Evolutionary conservation across 805 yeast genomes (phyloP), one percentile per base, ranked within the genome.

Genomic region (Grigorovia jiainica): DNA sequence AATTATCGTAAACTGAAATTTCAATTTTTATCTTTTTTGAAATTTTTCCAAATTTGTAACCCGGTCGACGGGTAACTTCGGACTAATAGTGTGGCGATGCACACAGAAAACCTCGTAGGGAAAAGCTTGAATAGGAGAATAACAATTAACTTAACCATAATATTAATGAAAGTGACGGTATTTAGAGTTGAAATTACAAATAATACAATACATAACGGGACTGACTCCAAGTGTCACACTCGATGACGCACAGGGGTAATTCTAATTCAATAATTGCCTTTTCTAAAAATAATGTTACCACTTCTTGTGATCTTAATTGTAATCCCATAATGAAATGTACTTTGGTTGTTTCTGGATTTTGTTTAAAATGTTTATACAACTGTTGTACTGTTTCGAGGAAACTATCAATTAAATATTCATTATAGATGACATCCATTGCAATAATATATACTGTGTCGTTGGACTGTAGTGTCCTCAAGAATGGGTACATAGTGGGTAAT

Each of bases 381-480:
- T 46, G 46, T 2, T 16, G 38, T n/a, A 61, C 27, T 6, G 63
- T 57, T 10, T 45, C 36, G 15, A 62, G 42, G 38, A 57, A 59
- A 3, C 64, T 63, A 2, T 45, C 48, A n/a, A 61, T 59, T 15
- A 62, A 43, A 34, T 47, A 61, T 21, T 59, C 65, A 40, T 62
- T 62, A 51, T 62, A 62, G 4, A 62, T 57, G 10, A 60, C 65
- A 47, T 62, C 66, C 60, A 62, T 54, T 11, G 65, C 64, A 2
- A 62, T 8, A 7, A 62, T 53, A 15, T 49, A 48, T 1, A 58
- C 38, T 5, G 42, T 44, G 3, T 47, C 42, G 17, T 38, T 13
- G 30, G 32, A 2, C 19, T 16, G 3, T 17, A 39, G 10, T 20
- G 34, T 5, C 18, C 15, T 21, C 32, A 42, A 36, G 8, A 40